Base-by-base conservation (phyloP, 495 filamentous ascomycete species). In the Aspergillus bertholletiae region DNA sequence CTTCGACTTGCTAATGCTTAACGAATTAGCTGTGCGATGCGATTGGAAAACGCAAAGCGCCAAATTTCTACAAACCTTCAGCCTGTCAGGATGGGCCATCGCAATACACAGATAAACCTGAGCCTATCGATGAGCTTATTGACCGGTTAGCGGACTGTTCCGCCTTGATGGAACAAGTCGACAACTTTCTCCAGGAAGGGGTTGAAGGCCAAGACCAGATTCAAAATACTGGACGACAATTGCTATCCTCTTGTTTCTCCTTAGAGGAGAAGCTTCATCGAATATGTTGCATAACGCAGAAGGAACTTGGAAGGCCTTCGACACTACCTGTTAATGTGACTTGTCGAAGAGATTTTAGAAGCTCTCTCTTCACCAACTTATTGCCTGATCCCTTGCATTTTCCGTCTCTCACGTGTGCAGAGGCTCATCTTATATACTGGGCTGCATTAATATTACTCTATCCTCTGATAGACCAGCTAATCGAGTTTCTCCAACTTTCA, bases 81-180 rank as follows among this genome's bases (percentile, higher is more conserved):
- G 22, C 35, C 24, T 55, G 46, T 49, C 40, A 21, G 30, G 17
- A 35, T 35, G n/a, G 37, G 9, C 39, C 49, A n/a, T 37, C 43
- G 22, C 37, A 24, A 28, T 35, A 37, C 22, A 26, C 43, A 13
- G 43, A 2, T 30, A 22, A 51, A 15, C 22, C 39, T 30, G 55
- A 65, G 7, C 58, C 62, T 2, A 46, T 65, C 9, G 65, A 65
- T 39, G 56, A 58, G 20, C 30, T 68, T 22, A 49, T 61, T 18
- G 59, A 68, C 34, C 47, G 20, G n/a, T 21, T 65, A 30, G 46
- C 59, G 21, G 56, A 58, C 23, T 65, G 58, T 26, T 57, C 54
- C 8, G 52, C 54, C 5, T 32, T 63, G 35, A 56, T 65, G 47
- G 58, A 68, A 44, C 17, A 50, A 47, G 49, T 62, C n/a, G 60